These are phyloP conservation scores for Xylaria sp. DNA, from an alignment of 2,329 filamentous ascomycete genomes.

Conservation along the genomic window DNA sequence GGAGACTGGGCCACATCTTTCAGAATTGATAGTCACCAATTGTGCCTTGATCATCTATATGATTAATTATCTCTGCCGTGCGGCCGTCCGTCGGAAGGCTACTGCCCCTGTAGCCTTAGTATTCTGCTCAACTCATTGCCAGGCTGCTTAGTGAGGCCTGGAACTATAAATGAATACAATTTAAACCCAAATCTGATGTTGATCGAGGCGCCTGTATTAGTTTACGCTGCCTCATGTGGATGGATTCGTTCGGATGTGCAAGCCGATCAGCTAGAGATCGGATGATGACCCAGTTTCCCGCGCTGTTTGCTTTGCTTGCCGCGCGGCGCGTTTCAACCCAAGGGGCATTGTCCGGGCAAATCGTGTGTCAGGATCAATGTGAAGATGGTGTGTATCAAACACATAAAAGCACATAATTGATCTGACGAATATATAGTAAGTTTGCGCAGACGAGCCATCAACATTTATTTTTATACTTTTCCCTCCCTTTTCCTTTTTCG, in stretches of 20 bases:
- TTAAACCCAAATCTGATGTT: neutral
- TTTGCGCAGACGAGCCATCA: neutral
- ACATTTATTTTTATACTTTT: neutral
- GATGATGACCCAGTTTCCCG: slow-evolving; percentile 17
- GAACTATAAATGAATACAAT: neutral
- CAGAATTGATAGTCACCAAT: neutral
- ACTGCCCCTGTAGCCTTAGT: neutral
- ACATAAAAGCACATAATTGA: neutral
- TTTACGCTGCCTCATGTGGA: neutral
- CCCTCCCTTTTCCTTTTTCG: neutral
- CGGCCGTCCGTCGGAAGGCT: neutral
- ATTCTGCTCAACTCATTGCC: neutral
- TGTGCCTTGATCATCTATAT: neutral
- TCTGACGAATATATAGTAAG: too few species aligned
- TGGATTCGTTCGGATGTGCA: slow-evolving; percentile 30
- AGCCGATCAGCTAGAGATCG: slow-evolving; percentile 26
- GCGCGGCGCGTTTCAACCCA: slow-evolving; percentile 24
- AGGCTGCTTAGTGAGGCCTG: neutral
- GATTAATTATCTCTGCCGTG: neutral
- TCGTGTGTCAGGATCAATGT: slow-evolving; percentile 8
- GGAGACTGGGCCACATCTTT: slow-evolving; percentile 68
- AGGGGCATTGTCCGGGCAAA: neutral
- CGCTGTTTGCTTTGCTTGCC: slow-evolving; percentile 15
- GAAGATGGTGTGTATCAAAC: neutral
- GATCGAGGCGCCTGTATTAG: neutral